These are phyloP conservation scores for Paecilomyces sp. DNA, from an alignment of 2,329 filamentous ascomycete genomes.

Conservation along the genomic window DNA sequence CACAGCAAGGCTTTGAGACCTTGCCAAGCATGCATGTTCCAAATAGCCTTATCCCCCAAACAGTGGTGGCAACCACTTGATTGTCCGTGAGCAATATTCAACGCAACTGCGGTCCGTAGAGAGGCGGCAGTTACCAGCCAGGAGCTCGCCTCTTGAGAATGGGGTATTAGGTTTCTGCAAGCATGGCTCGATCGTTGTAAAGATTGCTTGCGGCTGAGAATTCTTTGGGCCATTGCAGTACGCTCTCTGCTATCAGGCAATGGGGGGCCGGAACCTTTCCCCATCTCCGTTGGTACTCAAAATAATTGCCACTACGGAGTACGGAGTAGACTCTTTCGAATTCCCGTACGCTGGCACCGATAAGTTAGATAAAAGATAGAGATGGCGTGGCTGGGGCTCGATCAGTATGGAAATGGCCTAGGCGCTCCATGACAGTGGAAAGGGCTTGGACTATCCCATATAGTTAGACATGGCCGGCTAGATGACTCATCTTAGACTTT, in stretches of 20 bases:
- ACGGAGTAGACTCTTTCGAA: background rate
- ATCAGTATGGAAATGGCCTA: background rate
- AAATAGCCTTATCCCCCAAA: too few relatives aligned
- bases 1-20: too few relatives aligned
- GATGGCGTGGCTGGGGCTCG: background rate
- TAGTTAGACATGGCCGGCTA: too few relatives aligned
- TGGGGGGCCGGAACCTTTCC: background rate
- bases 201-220: background rate
- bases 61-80: too few relatives aligned
- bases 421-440: background rate
- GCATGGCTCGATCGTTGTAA: background rate
- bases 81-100: too few relatives aligned
- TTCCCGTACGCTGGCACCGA: background rate
- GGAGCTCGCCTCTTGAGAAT: background rate
- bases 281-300: background rate
- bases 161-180: background rate
- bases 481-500: too few relatives aligned
- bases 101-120: background rate
- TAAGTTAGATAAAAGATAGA: background rate
- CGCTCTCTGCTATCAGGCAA: background rate
- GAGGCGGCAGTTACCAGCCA: background rate
- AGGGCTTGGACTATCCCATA: background rate
- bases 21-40: too few relatives aligned
- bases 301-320: background rate
- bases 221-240: background rate